Conservation (phyloP, 768 basidiomycete species). For the Phaffia tasmanica region DNA sequence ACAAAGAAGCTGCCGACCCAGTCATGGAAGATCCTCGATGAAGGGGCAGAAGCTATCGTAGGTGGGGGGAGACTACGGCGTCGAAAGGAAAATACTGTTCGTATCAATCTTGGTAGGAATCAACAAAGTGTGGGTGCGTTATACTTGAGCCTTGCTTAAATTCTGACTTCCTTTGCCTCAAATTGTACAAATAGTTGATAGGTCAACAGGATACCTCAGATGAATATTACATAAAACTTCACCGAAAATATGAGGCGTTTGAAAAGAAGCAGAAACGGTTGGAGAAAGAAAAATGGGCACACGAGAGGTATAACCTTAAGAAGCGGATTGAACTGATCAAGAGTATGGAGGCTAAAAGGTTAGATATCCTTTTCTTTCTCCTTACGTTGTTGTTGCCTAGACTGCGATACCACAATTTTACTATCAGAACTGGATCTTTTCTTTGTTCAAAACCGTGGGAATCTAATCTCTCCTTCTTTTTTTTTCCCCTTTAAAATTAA, state of each 20-base stretch:
- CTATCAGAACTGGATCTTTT: background rate
- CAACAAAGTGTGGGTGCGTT: background rate
- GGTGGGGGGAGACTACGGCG: background rate
- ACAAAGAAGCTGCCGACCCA: no score
- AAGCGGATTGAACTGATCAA: constrained; percentile 19
- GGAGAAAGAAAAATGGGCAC: constrained; percentile 20
- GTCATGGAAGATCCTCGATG: no score
- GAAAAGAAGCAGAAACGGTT: constrained; percentile 17
- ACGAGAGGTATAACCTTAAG: constrained; percentile 26
- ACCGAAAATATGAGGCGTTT: constrained; percentile 26
- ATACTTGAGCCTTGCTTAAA: background rate
- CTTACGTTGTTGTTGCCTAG: background rate
- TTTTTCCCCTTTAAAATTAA: background rate
- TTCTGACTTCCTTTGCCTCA: background rate
- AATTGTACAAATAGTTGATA: background rate
- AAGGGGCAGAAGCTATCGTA: background rate
- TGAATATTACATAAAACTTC: constrained; percentile 17
- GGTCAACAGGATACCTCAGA: constrained; percentile 2
- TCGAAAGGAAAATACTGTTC: background rate
- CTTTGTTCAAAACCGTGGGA: background rate
- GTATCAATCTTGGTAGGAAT: background rate
- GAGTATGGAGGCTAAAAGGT: constrained; percentile 20
- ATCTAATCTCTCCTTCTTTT: background rate
- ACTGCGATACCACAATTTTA: background rate
- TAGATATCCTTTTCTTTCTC: background rate